Conservation (phyloP, 306 rosid species). For the Trifolium repens region DNA sequence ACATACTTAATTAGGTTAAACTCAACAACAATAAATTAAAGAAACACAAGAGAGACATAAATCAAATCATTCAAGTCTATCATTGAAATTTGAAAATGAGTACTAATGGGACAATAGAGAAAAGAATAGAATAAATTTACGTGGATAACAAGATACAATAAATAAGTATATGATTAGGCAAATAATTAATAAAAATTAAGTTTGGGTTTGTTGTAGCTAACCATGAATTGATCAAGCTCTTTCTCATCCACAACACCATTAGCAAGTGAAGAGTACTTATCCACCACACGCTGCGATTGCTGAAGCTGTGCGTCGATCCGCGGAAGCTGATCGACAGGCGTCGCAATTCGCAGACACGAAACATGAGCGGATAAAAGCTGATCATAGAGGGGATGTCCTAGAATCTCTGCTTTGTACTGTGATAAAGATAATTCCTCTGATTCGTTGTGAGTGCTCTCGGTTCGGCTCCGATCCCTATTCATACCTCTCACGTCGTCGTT, state of each 20-base stretch:
- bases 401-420: conserved; percentile 65
- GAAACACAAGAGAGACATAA: conserved; percentile 13
- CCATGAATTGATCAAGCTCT: conserved; percentile 82
- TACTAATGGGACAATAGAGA: background rate
- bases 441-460: conserved; percentile 34
- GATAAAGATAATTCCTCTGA: conserved; percentile 44
- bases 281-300: conserved; percentile 68
- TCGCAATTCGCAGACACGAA: conserved; percentile 81
- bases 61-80: conserved; percentile 11
- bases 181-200: background rate
- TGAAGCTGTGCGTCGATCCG: conserved; percentile 74
- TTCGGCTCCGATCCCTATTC: conserved; percentile 43
- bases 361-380: conserved; percentile 82
- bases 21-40: background rate
- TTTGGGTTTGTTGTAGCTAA: conserved; percentile 25
- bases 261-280: conserved; percentile 60
- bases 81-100: background rate
- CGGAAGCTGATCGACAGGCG: conserved; percentile 86
- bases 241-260: conserved; percentile 57
- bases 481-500: conserved; percentile 44
- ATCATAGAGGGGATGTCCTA: conserved; percentile 79
- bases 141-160: background rate
- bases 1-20: conserved; percentile 1
- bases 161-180: background rate
- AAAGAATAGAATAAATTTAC: conserved; percentile 1